phyloP scores from a whole-genome alignment of 2,329 filamentous ascomycete genomes.

The Aspergillus tubingensis region DNA sequence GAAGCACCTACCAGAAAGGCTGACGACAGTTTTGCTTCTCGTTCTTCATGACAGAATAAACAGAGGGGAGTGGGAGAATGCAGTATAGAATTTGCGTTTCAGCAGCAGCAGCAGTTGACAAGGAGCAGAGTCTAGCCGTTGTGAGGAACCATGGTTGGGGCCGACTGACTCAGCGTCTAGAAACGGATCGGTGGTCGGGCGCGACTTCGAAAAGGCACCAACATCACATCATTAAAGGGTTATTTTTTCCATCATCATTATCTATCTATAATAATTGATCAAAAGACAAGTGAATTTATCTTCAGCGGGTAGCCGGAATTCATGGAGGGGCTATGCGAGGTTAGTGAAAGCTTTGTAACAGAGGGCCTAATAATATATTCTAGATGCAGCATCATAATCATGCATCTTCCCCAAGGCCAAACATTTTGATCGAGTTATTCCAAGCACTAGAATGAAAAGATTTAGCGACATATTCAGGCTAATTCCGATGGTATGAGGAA shows the following conservation, averaged over 20 bases:
- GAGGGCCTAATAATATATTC: not conserved
- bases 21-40: not conserved
- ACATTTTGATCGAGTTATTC: conserved; percentile 78
- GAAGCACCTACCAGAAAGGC: not conserved
- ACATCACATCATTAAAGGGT: not conserved
- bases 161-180: not conserved
- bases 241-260: not conserved
- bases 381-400: conserved; percentile 5
- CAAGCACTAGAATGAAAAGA: conserved; percentile 57
- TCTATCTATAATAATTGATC: not conserved
- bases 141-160: not conserved
- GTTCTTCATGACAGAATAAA: not conserved
- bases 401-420: conserved; percentile 63
- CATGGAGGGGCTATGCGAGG: not conserved
- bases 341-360: not conserved
- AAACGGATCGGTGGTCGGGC: not conserved
- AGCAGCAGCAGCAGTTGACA: not conserved
- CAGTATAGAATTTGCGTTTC: conserved; percentile 1
- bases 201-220: not conserved
- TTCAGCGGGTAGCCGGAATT: not conserved
- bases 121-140: not conserved
- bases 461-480: conserved; percentile 25
- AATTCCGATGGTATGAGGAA: not conserved
- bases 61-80: not conserved
- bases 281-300: not conserved